These are phyloP conservation scores for Botrytis paeoniae DNA, from an alignment of 2,329 filamentous ascomycete genomes.

Conservation along the genomic window DNA sequence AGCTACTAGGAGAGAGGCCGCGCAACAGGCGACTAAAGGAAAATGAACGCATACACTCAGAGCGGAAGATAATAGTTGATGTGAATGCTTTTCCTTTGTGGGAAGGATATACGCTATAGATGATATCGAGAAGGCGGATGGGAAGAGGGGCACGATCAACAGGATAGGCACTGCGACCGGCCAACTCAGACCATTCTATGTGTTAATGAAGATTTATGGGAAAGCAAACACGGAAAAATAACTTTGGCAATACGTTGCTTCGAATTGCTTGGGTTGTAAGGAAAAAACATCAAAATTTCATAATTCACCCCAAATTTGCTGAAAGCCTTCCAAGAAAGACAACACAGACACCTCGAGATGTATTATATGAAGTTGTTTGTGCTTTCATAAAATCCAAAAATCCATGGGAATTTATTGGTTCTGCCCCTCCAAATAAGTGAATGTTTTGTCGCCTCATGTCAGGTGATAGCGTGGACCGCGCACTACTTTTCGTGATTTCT, in stretches of 20 bases:
- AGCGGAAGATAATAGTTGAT: neutral
- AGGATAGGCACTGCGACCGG: neutral
- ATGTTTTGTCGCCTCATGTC: neutral
- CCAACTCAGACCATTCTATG: neutral
- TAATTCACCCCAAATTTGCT: neutral
- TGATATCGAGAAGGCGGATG: neutral
- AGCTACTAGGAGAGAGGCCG: conserved; percentile 43
- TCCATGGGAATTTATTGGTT: neutral
- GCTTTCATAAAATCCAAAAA: neutral
- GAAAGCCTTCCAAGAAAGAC: neutral
- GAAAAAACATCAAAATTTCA: neutral
- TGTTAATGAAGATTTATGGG: neutral
- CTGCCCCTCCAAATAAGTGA: neutral
- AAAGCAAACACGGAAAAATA: neutral
- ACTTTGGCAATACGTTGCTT: neutral
- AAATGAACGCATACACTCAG: conserved; percentile 39
- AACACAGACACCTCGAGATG: neutral
- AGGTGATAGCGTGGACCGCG: conserved; percentile 3
- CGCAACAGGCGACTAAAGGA: conserved; percentile 48
- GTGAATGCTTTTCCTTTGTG: neutral
- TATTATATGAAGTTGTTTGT: neutral
- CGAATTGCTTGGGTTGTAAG: neutral
- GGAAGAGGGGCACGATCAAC: neutral
- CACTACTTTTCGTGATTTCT: neutral
- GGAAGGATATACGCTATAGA: neutral